Base-by-base conservation (phyloP, 2,329 filamentous ascomycete genomes). In the Neofusicoccum parvum region DNA sequence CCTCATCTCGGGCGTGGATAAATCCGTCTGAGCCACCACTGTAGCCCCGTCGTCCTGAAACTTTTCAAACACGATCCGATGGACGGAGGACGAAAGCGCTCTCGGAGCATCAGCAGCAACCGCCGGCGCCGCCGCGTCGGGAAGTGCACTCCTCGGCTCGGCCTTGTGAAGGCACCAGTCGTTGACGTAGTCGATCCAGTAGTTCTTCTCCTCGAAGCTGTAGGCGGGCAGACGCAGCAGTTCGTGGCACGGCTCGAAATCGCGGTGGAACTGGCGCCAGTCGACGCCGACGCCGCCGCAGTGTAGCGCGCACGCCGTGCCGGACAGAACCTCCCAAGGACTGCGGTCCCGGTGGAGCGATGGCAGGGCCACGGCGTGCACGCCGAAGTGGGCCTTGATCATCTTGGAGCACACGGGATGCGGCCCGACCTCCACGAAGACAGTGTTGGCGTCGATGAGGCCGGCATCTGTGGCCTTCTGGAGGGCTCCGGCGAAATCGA, bases 231-330 rank as follows among this genome's bases (percentile, higher is more conserved):
- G 74, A 34, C 83, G 76, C 2, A 88, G 72, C 2, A 89, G 74
- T 0, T 78, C 74, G 20, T 83, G 78, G 1, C 74, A 74, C 1
- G 71, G 66, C 65, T 82, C 77, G 67, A 85, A 86, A 32, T 81
- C 79, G 3, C 80, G 75, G 71, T 88, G 84, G 69, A 84, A 88
- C 72, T 88, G 87, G 53, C 83, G 81, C 87, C 88, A 92, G 69
- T 86, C 78, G 23, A 91, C 75, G 5, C 81, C 75, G 1, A 88
- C 69, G 0, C 88, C 88, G 1, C 77, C 79, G 1, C 72, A 73
- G 72, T 90, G 83, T 0, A 91, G 76, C 0, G 80, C 75, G 62
- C 79, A 79, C 41, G 87, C 72, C 58, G 75, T 83, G 4, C 72
- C 69, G 2, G 81, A 76, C 2, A 90, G 72, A 0, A 83, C 65